Evolutionary conservation across 352 stramenopile genomes (phyloP).

Genomic region (Pythium periplocum): DNA sequence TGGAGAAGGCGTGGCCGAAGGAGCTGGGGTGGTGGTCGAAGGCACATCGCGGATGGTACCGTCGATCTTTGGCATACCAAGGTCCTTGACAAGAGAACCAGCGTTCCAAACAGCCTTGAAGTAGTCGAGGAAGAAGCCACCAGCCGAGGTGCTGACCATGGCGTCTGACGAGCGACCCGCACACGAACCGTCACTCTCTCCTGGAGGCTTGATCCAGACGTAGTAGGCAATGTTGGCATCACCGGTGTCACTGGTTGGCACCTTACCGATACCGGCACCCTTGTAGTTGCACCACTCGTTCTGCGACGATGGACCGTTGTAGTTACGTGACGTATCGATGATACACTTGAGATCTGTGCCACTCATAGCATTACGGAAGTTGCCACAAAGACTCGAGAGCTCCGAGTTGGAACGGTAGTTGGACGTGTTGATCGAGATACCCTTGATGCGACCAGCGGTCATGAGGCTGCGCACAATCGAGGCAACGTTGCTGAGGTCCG

Average conservation of each 20-base stretch:
- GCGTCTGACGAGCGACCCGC: constrained; percentile 24
- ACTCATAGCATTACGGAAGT: constrained; percentile 42
- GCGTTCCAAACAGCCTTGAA: constrained; percentile 53
- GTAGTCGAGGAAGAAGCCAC: constrained; percentile 37
- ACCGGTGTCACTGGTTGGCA: constrained; percentile 37
- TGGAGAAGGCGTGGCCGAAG: no score
- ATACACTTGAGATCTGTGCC: constrained; percentile 37
- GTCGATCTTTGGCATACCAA: constrained; percentile 2
- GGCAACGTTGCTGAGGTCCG: constrained; percentile 19
- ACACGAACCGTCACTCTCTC: constrained; percentile 52
- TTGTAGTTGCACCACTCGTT: constrained; percentile 73
- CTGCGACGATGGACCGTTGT: constrained; percentile 25
- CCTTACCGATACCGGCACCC: constrained; percentile 42
- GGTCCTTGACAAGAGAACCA: constrained; percentile 42
- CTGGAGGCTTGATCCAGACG: constrained; percentile 52
- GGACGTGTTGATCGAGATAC: constrained; percentile 66
- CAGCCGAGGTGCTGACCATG: constrained; percentile 27
- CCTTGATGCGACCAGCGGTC: constrained; percentile 33
- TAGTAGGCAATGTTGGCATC: constrained; percentile 44
- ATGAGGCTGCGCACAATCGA: constrained; percentile 38
- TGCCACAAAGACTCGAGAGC: constrained; percentile 40
- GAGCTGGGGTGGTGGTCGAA: not conserved
- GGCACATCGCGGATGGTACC: not conserved
- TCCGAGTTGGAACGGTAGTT: constrained; percentile 64
- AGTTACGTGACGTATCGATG: constrained; percentile 66